Evolutionary conservation across 2,329 filamentous ascomycete species (phyloP).

Genomic region (Amphichorda felina): DNA sequence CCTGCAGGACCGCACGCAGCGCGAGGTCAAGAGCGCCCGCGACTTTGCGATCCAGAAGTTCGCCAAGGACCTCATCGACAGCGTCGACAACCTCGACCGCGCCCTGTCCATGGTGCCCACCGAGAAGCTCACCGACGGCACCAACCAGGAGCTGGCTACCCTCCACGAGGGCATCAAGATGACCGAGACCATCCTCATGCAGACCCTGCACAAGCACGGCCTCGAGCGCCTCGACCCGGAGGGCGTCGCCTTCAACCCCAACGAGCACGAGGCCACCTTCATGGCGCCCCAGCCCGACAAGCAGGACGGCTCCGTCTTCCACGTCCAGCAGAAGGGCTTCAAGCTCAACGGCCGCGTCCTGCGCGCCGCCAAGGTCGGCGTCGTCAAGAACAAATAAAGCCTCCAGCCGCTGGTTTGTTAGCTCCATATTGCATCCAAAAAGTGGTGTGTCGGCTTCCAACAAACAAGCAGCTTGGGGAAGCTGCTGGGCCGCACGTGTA

Average conservation of each 20-base stretch:
- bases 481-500: too few relatives aligned
- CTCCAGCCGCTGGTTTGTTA: neutral
- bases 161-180: conserved; percentile 88
- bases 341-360: conserved; percentile 81
- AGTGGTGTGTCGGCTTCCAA: neutral
- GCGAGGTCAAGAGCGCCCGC: conserved; percentile 76
- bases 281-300: conserved; percentile 80
- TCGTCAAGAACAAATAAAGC: conserved; percentile 65
- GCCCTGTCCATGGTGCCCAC: conserved; percentile 69
- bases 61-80: conserved; percentile 88
- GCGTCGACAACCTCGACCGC: conserved; percentile 93
- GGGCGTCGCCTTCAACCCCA: conserved; percentile 86
- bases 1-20: conserved; percentile 86
- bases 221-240: conserved; percentile 79
- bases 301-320: conserved; percentile 83
- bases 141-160: conserved; percentile 58
- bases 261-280: conserved; percentile 93
- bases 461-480: neutral
- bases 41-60: conserved; percentile 96
- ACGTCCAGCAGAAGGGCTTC: conserved; percentile 93
- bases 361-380: conserved; percentile 89
- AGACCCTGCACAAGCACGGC: conserved; percentile 86
- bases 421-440: neutral
- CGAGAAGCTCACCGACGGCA: conserved; percentile 52
- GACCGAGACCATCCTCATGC: conserved; percentile 82